Evolutionary conservation across 1,284 basidiomycete genomes (phyloP).

Genomic region (Agroathelia rolfsii): DNA sequence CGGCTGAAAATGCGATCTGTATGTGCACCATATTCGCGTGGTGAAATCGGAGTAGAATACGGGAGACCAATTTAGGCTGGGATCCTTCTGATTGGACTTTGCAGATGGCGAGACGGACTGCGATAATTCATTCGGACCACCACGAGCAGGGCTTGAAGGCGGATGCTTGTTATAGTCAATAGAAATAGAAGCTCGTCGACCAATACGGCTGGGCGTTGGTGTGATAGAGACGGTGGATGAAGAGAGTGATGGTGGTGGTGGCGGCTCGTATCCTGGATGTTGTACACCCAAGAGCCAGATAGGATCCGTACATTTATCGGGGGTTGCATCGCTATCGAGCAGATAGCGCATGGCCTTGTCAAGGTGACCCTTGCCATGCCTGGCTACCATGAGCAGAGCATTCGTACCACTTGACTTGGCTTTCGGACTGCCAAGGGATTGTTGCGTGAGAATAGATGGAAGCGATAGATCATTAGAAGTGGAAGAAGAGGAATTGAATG

Average conservation of each 20-base stretch:
- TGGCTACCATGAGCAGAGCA: slow-evolving; percentile 52
- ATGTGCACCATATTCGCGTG: slow-evolving; percentile 84
- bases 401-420: slow-evolving; percentile 33
- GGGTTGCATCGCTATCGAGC: slow-evolving; percentile 73
- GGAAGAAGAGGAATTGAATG: slow-evolving; percentile 48
- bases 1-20: slow-evolving; percentile 81
- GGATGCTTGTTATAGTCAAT: slow-evolving; percentile 11
- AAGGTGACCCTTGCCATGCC: slow-evolving; percentile 63
- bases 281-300: slow-evolving; percentile 81
- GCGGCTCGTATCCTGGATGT: slow-evolving; percentile 64
- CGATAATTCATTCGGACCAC: slow-evolving; percentile 18
- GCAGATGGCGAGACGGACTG: slow-evolving; percentile 27
- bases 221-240: slow-evolving; percentile 12
- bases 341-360: slow-evolving; percentile 78
- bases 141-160: too few relatives aligned
- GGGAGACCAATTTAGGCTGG: slow-evolving; percentile 58
- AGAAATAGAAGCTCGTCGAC: slow-evolving; percentile 22
- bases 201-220: slow-evolving; percentile 11
- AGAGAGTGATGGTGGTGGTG: slow-evolving; percentile 26
- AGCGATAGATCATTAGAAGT: slow-evolving; percentile 33
- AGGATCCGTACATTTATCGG: slow-evolving; percentile 68
- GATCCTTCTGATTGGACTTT: slow-evolving; percentile 27
- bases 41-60: slow-evolving; percentile 87
- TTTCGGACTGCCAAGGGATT: slow-evolving; percentile 29
- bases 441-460: slow-evolving; percentile 15